These are phyloP conservation scores for Tricholoma bakamatsutake DNA, from an alignment of 768 basidiomycete genomes.

Conservation along the genomic window DNA sequence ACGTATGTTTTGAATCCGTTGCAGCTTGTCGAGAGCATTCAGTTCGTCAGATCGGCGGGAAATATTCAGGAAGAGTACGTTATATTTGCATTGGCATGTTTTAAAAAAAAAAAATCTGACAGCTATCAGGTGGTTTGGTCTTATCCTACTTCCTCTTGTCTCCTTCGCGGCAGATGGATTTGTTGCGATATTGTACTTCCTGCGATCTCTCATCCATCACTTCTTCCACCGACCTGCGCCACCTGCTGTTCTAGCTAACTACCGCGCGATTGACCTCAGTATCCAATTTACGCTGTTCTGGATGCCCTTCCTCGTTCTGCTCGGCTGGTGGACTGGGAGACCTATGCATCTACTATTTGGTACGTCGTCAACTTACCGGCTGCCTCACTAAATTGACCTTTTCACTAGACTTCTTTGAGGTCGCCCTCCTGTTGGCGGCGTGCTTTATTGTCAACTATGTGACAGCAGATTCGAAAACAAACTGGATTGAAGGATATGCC, in stretches of 20 bases:
- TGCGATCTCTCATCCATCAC: slow-evolving; percentile 36
- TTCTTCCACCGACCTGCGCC: slow-evolving; percentile 34
- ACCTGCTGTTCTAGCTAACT: slow-evolving; percentile 58
- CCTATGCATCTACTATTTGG: slow-evolving; percentile 67
- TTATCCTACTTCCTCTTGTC: slow-evolving; percentile 65
- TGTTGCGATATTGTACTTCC: slow-evolving; percentile 53
- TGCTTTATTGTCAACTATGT: slow-evolving; percentile 79
- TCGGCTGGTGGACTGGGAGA: slow-evolving; percentile 61
- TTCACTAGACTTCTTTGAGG: slow-evolving; percentile 59
- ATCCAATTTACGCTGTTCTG: slow-evolving; percentile 77
- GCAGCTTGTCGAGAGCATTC: slow-evolving; percentile 56
- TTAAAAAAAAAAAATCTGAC: no score
- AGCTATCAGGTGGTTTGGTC: slow-evolving; percentile 57
- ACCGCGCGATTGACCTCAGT: slow-evolving; percentile 67
- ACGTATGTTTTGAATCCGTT: slow-evolving; percentile 48
- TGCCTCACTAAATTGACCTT: not conserved
- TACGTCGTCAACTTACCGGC: slow-evolving; percentile 23
- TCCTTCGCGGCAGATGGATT: slow-evolving; percentile 71
- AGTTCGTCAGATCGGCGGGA: slow-evolving; percentile 38
- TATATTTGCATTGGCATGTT: no score
- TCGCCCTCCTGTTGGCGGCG: slow-evolving; percentile 56
- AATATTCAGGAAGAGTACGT: slow-evolving; percentile 48
- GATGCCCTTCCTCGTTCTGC: slow-evolving; percentile 66
- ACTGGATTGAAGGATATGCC: slow-evolving; percentile 68
- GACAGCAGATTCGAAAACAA: slow-evolving; percentile 73